These are phyloP conservation scores for Suillus subluteus DNA, from an alignment of 768 basidiomycete species.

Conservation along the genomic window DNA sequence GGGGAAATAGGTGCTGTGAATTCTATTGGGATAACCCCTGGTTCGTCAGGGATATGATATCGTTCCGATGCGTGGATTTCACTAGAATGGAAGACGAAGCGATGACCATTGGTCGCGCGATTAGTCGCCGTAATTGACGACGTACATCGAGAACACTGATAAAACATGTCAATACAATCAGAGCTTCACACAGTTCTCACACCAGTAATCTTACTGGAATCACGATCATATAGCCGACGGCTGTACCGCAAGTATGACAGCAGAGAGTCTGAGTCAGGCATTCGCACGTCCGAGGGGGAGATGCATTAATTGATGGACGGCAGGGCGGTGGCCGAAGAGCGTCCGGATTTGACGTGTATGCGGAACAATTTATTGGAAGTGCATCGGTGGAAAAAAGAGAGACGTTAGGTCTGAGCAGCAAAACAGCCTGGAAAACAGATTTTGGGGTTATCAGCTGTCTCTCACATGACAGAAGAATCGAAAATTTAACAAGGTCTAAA, in stretches of 20 bases:
- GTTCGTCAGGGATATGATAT: constrained; percentile 63
- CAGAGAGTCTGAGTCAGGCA: constrained; percentile 83
- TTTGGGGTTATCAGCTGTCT: neutral
- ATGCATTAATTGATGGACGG: constrained; percentile 37
- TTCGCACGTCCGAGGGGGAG: constrained; percentile 67
- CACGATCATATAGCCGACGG: constrained; percentile 83
- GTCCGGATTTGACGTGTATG: constrained; percentile 54
- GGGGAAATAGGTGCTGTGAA: constrained; percentile 36
- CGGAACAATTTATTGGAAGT: constrained; percentile 75
- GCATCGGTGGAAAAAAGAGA: constrained; percentile 86
- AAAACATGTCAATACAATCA: constrained; percentile 19
- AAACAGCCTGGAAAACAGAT: constrained; percentile 61
- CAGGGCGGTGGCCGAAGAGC: constrained; percentile 42
- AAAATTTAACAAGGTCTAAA: constrained; percentile 4
- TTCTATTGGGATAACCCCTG: constrained; percentile 57
- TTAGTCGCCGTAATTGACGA: constrained; percentile 67
- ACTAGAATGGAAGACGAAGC: constrained; percentile 83
- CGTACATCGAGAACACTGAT: constrained; percentile 71
- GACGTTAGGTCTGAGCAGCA: constrained; percentile 80
- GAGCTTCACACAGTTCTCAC: constrained; percentile 13
- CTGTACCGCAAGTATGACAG: constrained; percentile 76
- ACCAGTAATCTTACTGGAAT: constrained; percentile 47
- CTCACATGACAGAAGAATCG: constrained; percentile 11
- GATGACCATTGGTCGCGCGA: constrained; percentile 80
- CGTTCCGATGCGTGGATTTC: constrained; percentile 68